Evolutionary conservation across 345 rosid species (phyloP).

Genomic region (Excoecaria agallocha): DNA sequence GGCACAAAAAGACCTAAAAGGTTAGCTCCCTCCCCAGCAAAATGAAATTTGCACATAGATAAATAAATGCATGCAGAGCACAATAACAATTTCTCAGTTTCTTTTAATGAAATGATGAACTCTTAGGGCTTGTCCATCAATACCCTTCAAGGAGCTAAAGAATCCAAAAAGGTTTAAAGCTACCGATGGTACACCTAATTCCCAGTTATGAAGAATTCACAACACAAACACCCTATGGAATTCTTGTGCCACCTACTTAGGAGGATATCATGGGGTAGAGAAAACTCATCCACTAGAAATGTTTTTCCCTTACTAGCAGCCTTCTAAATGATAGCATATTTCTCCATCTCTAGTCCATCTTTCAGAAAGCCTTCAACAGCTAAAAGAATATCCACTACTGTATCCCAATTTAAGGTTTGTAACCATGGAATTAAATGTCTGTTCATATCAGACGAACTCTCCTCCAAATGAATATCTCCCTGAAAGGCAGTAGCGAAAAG

Average conservation of each 20-base stretch:
- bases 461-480: background rate
- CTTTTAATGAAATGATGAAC: background rate
- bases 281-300: background rate
- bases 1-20: background rate
- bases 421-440: background rate
- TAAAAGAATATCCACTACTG: constrained; percentile 3
- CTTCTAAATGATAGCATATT: background rate
- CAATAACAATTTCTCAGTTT: background rate
- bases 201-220: background rate
- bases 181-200: background rate
- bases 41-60: background rate
- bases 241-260: background rate
- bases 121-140: background rate
- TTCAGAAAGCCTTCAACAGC: background rate
- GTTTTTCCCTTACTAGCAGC: background rate
- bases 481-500: background rate
- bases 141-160: background rate
- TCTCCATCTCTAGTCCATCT: background rate
- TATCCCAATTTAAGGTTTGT: background rate
- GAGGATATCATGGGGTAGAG: background rate
- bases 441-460: background rate
- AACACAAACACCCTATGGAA: background rate
- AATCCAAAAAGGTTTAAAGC: background rate
- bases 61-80: background rate
- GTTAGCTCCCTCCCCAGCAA: too few relatives aligned